Evolutionary conservation across 1,139 yeast species (phyloP).

Genomic region (Kazachstania sp.): DNA sequence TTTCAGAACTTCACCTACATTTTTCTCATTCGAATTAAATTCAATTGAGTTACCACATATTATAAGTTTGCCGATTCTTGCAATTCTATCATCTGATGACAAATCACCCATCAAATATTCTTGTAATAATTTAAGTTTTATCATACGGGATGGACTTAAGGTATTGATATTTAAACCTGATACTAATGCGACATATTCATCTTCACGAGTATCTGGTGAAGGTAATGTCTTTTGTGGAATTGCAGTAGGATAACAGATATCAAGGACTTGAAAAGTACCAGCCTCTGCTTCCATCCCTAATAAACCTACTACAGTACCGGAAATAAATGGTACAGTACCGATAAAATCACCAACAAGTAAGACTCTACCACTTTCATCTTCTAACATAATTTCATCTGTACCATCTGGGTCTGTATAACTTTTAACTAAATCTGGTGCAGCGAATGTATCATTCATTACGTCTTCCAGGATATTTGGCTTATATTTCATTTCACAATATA

Average conservation of each 20-base stretch:
- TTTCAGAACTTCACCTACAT: slow-evolving; percentile 18
- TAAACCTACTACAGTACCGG: slow-evolving; percentile 81
- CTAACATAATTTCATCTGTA: slow-evolving; percentile 56
- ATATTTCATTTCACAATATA: slow-evolving; percentile 73
- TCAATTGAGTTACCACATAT: slow-evolving; percentile 74
- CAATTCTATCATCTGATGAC: slow-evolving; percentile 33
- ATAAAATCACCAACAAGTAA: slow-evolving; percentile 58
- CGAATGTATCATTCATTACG: slow-evolving; percentile 47
- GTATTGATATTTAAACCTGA: slow-evolving; percentile 63
- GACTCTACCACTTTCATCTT: slow-evolving; percentile 91
- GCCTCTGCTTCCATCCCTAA: slow-evolving; percentile 79
- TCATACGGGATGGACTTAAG: slow-evolving; percentile 35
- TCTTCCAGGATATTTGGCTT: slow-evolving; percentile 82
- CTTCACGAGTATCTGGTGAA: not conserved
- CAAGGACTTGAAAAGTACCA: slow-evolving; percentile 80
- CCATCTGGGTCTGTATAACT: slow-evolving; percentile 48
- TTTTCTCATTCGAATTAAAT: slow-evolving; percentile 24
- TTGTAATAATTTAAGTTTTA: slow-evolving; percentile 51
- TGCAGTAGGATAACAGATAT: slow-evolving; percentile 60
- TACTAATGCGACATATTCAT: slow-evolving; percentile 47
- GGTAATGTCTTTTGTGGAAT: slow-evolving; percentile 46
- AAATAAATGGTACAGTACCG: slow-evolving; percentile 49
- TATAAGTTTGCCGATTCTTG: slow-evolving; percentile 45
- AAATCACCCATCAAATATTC: slow-evolving; percentile 70
- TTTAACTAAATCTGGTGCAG: slow-evolving; percentile 33